Base-by-base conservation (phyloP, 2,329 filamentous ascomycete species). In the Ceratocystis smalleyi region DNA sequence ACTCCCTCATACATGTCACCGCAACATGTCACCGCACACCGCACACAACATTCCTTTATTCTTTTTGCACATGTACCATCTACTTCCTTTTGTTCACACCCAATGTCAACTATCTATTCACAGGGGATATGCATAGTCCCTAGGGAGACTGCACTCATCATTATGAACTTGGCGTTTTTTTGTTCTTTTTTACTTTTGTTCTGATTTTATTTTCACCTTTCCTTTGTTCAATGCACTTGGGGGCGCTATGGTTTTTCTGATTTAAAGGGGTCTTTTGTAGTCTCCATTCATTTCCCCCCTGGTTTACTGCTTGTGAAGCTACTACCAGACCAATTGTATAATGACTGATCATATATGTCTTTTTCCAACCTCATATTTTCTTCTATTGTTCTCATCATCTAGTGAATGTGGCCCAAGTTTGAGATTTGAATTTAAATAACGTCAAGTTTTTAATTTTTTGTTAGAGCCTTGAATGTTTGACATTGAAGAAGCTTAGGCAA, bases 81-180 rank as follows among this genome's bases (percentile, higher is more conserved):
- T 55, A 24, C 54, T 63, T 43, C 27, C 47, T 35, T 63, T 55
- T 62, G 22, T 63, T 27, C n/a, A 5, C 19, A 15, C 10, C 24
- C 43, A 40, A 40, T 40, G 43, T 55, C 24, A 35, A 35, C 19
- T 51, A 54, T 45, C 17, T 43, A 27, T 27, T 43, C n/a, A 32
- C n/a, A 19, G 24, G 59, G 43, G 45, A 32, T 61, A 61, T 61
- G 45, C 59, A 61, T 61, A 47, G 43, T 61, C 59, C 45, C n/a
- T 17, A 57, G 17, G 27, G 54, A 15, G 24, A 57, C 12, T 19
- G 17, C 12, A 57, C 27, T 32, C 54, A 57, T 57, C 54, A 57
- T 57, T 30, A 57, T 30, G 24, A 35, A 57, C n/a, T n/a, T 10
- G 54, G 51, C 24, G 54, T 57, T 57, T 19, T 35, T 5, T 51